phyloP scores from a whole-genome alignment of 2,329 filamentous ascomycete genomes.

The Exophiala alcalophila region DNA sequence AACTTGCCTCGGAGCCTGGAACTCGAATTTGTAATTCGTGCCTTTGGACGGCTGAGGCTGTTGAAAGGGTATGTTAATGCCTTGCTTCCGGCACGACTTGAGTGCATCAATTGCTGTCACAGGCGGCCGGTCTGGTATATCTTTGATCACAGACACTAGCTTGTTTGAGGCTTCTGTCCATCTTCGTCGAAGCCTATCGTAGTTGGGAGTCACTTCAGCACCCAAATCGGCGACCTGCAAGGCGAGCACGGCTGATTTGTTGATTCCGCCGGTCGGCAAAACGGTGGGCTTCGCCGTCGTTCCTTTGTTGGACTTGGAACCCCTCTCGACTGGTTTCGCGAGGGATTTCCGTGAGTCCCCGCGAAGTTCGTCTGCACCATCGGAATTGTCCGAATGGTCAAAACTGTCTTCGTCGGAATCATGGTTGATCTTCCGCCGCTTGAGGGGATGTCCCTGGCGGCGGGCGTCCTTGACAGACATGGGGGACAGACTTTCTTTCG shows the following conservation, averaged over 20 bases:
- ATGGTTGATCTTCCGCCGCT: constrained; percentile 35
- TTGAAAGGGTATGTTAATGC: constrained; percentile 77
- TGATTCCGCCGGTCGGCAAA: constrained; percentile 19
- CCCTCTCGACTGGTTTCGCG: background rate
- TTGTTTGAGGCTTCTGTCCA: constrained; percentile 54
- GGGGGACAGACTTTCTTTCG: background rate
- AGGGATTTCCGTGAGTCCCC: background rate
- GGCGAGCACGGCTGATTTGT: constrained; percentile 18
- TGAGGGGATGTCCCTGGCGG: constrained; percentile 20
- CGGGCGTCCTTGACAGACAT: constrained; percentile 8
- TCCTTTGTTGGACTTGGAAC: background rate
- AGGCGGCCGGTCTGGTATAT: constrained; percentile 51
- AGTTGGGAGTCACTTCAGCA: constrained; percentile 55
- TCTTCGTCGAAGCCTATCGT: constrained; percentile 45
- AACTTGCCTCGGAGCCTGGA: constrained; percentile 69
- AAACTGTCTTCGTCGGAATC: constrained; percentile 4
- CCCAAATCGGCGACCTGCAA: constrained; percentile 64
- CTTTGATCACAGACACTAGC: constrained; percentile 54
- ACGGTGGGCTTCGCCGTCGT: constrained; percentile 3
- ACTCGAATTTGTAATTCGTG: constrained; percentile 77
- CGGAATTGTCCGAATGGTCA: background rate
- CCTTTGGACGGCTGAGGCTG: constrained; percentile 72
- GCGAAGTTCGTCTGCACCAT: background rate
- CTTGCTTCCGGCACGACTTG: constrained; percentile 63
- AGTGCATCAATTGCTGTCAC: constrained; percentile 62